Evolutionary conservation across 371 early-diverging fungal species (phyloP), one percentile per base, ranked within the genome.

Genomic region (Actinomortierella wolfii): DNA sequence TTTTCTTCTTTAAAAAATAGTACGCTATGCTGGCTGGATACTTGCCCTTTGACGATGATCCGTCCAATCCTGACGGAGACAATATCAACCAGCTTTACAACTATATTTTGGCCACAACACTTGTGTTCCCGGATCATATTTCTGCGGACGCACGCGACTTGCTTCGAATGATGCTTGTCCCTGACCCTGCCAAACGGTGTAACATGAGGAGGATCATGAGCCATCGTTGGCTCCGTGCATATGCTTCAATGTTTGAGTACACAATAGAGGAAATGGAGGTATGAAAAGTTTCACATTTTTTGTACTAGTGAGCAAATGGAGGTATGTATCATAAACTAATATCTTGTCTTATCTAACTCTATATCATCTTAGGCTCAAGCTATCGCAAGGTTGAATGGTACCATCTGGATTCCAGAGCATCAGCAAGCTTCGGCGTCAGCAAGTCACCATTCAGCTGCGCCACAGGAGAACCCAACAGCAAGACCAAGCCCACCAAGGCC

Each of bases 11-110:
- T 23, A 21, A 94, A 64, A 97, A 97, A 56, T 78, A 98, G 54
- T 97, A 94, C 68, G 97, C 98, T 15, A 97, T 97, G 98, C 81
- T 97, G 9, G 94, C 93, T 47, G 99, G 99, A 3, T 96, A 94
- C 67, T 86, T 99, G 41, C 99, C 99, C 9, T 99, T 94, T 76
- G 99, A 99, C 64, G 99, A 99, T 77, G 99, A 99, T 78, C 97
- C 97, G 7, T 88, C 84, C 11, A 97, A 98, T 76, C 97, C 97
- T 18, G 96, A 96, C 51, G 94, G 96, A 34, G 95, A 96, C 77
- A 96, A 97, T 76, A 94, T 97, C 82, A 95, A 96, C 71, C 83
- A 93, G 67, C 85, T 97, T 20, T 97, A 97, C 86, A 92, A 94
- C 75, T 96, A 97, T 68, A 97, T 97, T 58, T 75, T 97, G 59